Evolutionary conservation across 192 early-diverging fungal species (phyloP), one percentile per base, ranked within the genome.

Genomic region (Allomyces javanicus): DNA sequence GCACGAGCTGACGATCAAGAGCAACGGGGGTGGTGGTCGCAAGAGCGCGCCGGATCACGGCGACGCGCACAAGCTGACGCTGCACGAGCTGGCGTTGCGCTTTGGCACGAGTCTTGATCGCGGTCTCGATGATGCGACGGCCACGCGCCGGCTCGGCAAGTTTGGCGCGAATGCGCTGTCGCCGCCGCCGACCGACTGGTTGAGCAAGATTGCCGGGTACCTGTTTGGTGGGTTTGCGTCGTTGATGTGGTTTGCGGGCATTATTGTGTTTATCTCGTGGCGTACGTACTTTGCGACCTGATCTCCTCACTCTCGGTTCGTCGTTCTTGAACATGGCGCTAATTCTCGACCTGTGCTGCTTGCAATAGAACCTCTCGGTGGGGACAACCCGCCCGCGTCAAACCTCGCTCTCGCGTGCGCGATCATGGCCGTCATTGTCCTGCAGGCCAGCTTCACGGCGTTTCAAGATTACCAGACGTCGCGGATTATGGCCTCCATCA

Each of bases 181-280:
- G 23, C 72, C 71, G 9, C 73, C 73, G 21, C 33, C 65, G 65
- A 27, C 65, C 21, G 77, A 78, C 45, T 73, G 71, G 66, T 6
- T 68, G 17, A 64, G 69, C 24, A 80, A 79, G 66, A 44, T 79
- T 14, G 66, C 79, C 33, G 63, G 68, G 0, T 84, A 81, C 44
- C 70, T 85, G 55, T 85, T 86, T 71, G 82, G 85, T 65, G 87
- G 87, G 1, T 89, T 89, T 64, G 84, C 86, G 64, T 72, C 76
- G 27, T 73, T 89, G 25, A 69, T 87, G 25, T 89, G 87, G 87
- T 44, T 83, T 12, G 82, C 80, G 7, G 77, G 76, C 67, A 72
- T 89, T 22, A 85, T 84, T 44, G 85, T 81, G 63, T 78, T 75
- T 64, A 72, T 89, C 7, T 81, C 80, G 69, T 89, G 84, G 81